A percentile compares a stretch with the other conserved stretches of the same genome.
Conservation (phyloP, 768 basidiomycete species). For the Suillus subalutaceus region DNA sequence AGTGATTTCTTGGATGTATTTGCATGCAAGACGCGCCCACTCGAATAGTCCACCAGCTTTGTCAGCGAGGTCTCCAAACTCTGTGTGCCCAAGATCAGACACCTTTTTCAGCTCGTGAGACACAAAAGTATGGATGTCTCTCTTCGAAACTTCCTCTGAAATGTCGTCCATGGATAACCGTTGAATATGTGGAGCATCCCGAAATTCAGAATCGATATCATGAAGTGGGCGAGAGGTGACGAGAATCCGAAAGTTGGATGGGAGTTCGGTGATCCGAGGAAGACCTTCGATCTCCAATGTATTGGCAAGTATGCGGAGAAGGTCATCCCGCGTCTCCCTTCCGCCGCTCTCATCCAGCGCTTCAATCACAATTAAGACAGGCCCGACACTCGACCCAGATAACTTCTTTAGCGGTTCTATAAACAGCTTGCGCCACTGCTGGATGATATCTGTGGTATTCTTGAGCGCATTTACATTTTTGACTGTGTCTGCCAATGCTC, state of each 20-base stretch:
- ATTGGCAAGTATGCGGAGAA: conserved; percentile 24
- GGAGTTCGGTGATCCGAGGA: conserved; percentile 5
- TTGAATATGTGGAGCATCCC: neutral
- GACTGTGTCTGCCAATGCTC: neutral
- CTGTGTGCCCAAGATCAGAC: neutral
- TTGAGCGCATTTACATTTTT: conserved; percentile 1
- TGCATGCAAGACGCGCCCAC: conserved; percentile 16
- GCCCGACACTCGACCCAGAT: conserved; percentile 12
- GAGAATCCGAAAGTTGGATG: conserved; percentile 14
- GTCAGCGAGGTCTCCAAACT: neutral
- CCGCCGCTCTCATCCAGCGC: conserved; percentile 22
- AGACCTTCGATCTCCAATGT: neutral
- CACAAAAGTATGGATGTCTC: conserved; percentile 4
- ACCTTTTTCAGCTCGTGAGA: neutral
- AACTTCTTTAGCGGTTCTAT: conserved; percentile 14
- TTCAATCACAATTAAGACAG: conserved; percentile 30
- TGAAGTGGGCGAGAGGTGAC: conserved; percentile 15
- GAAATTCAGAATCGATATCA: neutral
- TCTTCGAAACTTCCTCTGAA: neutral
- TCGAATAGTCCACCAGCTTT: conserved; percentile 11
- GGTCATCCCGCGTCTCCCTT: conserved; percentile 12
- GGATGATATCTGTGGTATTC: neutral
- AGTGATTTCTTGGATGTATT: neutral
- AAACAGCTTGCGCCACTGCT: conserved; percentile 23
- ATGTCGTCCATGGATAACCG: conserved; percentile 1